Evolutionary conservation across 208 protist species (phyloP).

Genomic region (Trypanosoma grayi): DNA sequence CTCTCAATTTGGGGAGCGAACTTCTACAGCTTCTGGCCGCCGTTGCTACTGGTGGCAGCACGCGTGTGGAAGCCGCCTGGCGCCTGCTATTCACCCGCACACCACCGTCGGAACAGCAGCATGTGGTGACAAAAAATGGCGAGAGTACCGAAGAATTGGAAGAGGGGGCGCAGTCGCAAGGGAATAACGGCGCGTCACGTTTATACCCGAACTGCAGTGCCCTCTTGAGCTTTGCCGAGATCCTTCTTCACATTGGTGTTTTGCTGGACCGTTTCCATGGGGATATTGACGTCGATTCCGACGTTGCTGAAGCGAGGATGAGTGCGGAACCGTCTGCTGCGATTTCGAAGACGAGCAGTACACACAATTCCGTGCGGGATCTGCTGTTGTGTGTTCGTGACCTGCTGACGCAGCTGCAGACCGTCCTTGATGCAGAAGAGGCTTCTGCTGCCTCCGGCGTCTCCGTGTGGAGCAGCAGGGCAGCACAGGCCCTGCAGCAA

Average conservation of each 20-base stretch:
- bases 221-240: constrained; percentile 27
- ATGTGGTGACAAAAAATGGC: background rate
- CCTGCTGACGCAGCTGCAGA: constrained; percentile 11
- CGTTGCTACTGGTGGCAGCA: background rate
- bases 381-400: constrained; percentile 8
- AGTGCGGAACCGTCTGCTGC: background rate
- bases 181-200: background rate
- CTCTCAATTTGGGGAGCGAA: constrained; percentile 4
- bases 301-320: background rate
- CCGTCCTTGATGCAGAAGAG: background rate
- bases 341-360: background rate
- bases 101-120: constrained; percentile 11
- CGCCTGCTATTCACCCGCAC: constrained; percentile 16
- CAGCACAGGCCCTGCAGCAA: constrained; percentile 1
- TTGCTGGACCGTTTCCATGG: constrained; percentile 26
- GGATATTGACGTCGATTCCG: background rate
- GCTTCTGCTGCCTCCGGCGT: background rate
- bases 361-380: background rate
- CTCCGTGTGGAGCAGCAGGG: background rate
- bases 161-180: background rate
- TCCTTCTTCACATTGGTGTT: constrained; percentile 31
- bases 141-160: background rate
- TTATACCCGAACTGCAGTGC: constrained; percentile 16
- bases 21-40: background rate
- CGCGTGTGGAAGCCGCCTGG: constrained; percentile 5